These are phyloP conservation scores for Neurospora sp. DNA, from an alignment of 2,329 filamentous ascomycete species.

Conservation along the genomic window DNA sequence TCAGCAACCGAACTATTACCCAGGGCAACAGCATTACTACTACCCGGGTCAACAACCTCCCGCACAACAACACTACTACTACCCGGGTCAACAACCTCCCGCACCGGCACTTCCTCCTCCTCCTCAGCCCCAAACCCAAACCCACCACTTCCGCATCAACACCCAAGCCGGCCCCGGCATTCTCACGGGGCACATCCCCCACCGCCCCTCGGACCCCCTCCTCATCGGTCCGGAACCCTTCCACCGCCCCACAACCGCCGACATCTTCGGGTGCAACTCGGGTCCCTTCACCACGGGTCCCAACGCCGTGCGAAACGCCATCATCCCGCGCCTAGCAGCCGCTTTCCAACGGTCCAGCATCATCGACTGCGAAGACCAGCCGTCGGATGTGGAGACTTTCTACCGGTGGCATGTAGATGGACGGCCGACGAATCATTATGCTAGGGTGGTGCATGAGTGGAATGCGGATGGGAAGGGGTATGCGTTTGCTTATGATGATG, in stretches of 20 bases:
- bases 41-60: background rate
- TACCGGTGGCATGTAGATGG: constrained; percentile 23
- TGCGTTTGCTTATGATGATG: constrained; percentile 53
- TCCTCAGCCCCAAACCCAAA: background rate
- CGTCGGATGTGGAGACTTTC: constrained; percentile 25
- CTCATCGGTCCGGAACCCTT: constrained; percentile 36
- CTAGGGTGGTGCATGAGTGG: constrained; percentile 43
- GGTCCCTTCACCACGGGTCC: constrained; percentile 45
- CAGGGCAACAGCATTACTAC: background rate
- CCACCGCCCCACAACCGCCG: constrained; percentile 43
- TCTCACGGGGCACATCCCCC: constrained; percentile 37
- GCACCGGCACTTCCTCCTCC: background rate
- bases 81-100: background rate
- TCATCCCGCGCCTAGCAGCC: constrained; percentile 38
- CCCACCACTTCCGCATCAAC: constrained; percentile 43
- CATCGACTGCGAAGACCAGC: constrained; percentile 34
- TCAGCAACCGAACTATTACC: background rate
- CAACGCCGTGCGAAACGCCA: constrained; percentile 29
- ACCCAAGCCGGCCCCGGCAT: constrained; percentile 53
- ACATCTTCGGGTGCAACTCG: constrained; percentile 59
- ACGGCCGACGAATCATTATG: constrained; percentile 45
- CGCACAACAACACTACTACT: too few relatives aligned
- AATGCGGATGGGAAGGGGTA: constrained; percentile 48
- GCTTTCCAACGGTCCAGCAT: constrained; percentile 44
- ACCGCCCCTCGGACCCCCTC: constrained; percentile 27